These are phyloP conservation scores for Neurospora sp. DNA, from an alignment of 495 filamentous ascomycete genomes.

Conservation along the genomic window DNA sequence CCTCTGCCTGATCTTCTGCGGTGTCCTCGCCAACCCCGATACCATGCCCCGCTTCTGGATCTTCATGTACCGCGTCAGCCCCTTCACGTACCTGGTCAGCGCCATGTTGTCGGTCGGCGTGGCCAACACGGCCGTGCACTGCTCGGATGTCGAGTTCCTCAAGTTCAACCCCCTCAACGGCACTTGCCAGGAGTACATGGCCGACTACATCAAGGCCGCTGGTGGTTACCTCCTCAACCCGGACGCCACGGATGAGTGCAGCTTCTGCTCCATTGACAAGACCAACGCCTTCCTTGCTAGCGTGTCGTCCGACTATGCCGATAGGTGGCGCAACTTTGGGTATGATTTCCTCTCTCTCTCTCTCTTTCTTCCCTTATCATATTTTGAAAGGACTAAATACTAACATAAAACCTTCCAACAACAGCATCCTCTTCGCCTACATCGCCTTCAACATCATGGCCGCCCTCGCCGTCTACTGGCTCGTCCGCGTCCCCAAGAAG, in stretches of 20 bases:
- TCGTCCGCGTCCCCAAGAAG: slow-evolving; percentile 66
- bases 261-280: slow-evolving; percentile 46
- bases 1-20: slow-evolving; percentile 60
- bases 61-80: slow-evolving; percentile 73
- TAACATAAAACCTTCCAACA: slow-evolving; percentile 6
- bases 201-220: slow-evolving; percentile 28
- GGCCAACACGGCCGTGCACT: slow-evolving; percentile 47
- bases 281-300: slow-evolving; percentile 53
- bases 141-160: slow-evolving; percentile 51
- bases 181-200: slow-evolving; percentile 49
- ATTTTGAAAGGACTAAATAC: background rate
- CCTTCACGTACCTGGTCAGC: slow-evolving; percentile 61
- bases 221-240: slow-evolving; percentile 48
- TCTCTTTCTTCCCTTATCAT: background rate
- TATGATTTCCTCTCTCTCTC: slow-evolving; percentile 8
- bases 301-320: slow-evolving; percentile 39
- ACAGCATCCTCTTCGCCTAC: slow-evolving; percentile 50
- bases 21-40: slow-evolving; percentile 56
- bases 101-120: slow-evolving; percentile 53
- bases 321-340: slow-evolving; percentile 65
- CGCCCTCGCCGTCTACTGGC: slow-evolving; percentile 69
- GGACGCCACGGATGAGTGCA: slow-evolving; percentile 42
- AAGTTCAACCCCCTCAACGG: slow-evolving; percentile 42
- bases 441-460: slow-evolving; percentile 68
- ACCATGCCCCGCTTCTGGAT: slow-evolving; percentile 68